Percentiles rank a stretch among this genome's conserved stretches.
Conservation (phyloP, 257 asterid species). For the Plantago ovata region DNA sequence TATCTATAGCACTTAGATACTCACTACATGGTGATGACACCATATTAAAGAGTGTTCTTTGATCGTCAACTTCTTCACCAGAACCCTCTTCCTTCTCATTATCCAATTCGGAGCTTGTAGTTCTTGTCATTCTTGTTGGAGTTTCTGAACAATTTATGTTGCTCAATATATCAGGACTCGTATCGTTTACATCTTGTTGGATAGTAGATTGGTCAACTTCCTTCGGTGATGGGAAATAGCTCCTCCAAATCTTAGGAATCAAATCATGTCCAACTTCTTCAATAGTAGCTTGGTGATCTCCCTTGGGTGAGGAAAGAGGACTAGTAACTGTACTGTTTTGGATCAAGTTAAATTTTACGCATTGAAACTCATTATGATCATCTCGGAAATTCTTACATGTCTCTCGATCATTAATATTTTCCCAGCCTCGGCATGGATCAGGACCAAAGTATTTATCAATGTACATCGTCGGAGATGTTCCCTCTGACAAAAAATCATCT, state of each 20-base stretch:
- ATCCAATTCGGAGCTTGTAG: conserved; percentile 15
- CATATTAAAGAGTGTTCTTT: conserved; percentile 11
- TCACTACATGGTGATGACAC: conserved; percentile 17
- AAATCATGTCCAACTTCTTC: too few relatives aligned
- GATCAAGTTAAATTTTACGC: conserved; percentile 34
- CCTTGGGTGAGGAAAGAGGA: conserved; percentile 19
- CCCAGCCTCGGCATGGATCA: conserved; percentile 62
- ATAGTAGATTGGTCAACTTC: too few relatives aligned
- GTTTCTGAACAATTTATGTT: conserved; percentile 25
- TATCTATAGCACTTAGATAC: conserved; percentile 9
- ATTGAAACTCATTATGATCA: conserved; percentile 46
- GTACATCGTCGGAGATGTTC: conserved; percentile 44
- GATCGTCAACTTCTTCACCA: conserved; percentile 14
- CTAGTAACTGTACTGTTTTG: conserved; percentile 6
- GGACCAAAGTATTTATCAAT: conserved; percentile 68
- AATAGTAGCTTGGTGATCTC: neutral
- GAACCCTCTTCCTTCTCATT: conserved; percentile 17
- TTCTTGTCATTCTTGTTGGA: conserved; percentile 2
- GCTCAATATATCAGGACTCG: conserved; percentile 17
- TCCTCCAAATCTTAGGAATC: too few relatives aligned
- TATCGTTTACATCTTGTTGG: conserved; percentile 17
- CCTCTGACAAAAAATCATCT: conserved; percentile 46
- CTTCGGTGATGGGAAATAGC: too few relatives aligned
- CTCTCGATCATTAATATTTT: conserved; percentile 31
- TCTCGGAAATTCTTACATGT: conserved; percentile 29